Evolutionary conservation across 768 basidiomycete species (phyloP), one percentile per base, ranked within the genome.

Genomic region (Termitomyces sp.): DNA sequence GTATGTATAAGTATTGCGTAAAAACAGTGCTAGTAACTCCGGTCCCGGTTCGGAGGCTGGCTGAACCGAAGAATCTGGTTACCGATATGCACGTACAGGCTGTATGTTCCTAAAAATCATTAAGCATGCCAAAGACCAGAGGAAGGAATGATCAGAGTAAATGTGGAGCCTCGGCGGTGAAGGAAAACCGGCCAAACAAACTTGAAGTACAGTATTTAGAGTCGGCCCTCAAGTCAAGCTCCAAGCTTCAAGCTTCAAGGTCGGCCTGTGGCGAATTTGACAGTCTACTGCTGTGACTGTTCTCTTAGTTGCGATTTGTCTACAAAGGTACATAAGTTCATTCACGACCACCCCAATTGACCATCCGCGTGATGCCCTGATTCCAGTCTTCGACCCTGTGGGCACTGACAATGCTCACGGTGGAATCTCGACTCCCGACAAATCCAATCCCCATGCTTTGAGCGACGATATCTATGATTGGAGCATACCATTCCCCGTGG

Each of bases 331-430:
- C 54, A 32, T 52, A 46, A 14, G 14, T 43, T 60, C 46, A 65
- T 40, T 64, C 61, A 26, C 63, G 59, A 18, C 57, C 65, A 26
- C 63, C 61, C 56, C 63, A 58, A 73, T 71, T 60, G 60, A 65
- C 66, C 54, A 63, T 69, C 50, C 72, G 66, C 14, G 72, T 71
- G 6, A 74, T 66, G 12, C 85, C 83, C 50, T 72, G 70, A 41
- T 81, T 72, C 86, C 86, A 87, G 50, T 84, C 80, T 60, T 79
- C 69, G 46, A 86, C 85, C 41, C 85, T 71, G 36, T 79, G 74
- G 18, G 70, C 71, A 3, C 83, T 80, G 16, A 87, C 66, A 49
- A 82, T 64, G 48, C 81, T 81, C 68, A 84, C 82, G 26, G 85
- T 86, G 23, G 83, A 85, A 50, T 72, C 67, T 20, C 76, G 69